Evolutionary conservation across 163 green algal genomes (phyloP).

Genomic region (Coccomyxa subellipsoidea): DNA sequence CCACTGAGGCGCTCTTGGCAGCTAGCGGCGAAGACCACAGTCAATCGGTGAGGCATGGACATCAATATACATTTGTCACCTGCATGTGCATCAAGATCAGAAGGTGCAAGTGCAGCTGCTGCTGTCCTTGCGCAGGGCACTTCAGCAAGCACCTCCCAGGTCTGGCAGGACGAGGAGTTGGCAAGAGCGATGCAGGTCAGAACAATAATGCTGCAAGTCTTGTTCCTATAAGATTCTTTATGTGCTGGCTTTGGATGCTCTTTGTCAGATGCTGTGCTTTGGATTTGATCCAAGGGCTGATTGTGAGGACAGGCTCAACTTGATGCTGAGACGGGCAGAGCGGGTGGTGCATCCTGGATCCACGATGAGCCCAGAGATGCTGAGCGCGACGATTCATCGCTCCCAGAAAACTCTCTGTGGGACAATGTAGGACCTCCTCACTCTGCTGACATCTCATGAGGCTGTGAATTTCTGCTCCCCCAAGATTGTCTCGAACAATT

Average conservation of each 20-base stretch:
- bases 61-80: too few species aligned
- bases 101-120: too few species aligned
- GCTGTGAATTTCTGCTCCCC: neutral
- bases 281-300: neutral
- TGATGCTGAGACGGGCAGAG: neutral
- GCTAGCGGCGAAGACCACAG: neutral
- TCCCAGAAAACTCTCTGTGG: neutral
- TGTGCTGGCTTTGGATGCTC: neutral
- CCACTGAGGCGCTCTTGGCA: neutral
- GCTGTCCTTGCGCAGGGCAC: neutral
- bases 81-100: too few species aligned
- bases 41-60: neutral
- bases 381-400: neutral
- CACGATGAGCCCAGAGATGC: neutral
- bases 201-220: neutral
- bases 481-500: neutral
- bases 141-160: neutral
- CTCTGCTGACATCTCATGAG: neutral
- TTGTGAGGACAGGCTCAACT: neutral
- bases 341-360: neutral
- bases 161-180: slow-evolving; percentile 1
- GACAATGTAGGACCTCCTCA: neutral
- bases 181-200: slow-evolving; percentile 8
- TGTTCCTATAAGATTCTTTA: neutral
- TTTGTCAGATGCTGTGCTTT: neutral